A percentile compares a stretch with the other conserved stretches of the same genome.
These are phyloP conservation scores for Yarrowia galli DNA, from an alignment of 1,139 yeast species.

Conservation along the genomic window DNA sequence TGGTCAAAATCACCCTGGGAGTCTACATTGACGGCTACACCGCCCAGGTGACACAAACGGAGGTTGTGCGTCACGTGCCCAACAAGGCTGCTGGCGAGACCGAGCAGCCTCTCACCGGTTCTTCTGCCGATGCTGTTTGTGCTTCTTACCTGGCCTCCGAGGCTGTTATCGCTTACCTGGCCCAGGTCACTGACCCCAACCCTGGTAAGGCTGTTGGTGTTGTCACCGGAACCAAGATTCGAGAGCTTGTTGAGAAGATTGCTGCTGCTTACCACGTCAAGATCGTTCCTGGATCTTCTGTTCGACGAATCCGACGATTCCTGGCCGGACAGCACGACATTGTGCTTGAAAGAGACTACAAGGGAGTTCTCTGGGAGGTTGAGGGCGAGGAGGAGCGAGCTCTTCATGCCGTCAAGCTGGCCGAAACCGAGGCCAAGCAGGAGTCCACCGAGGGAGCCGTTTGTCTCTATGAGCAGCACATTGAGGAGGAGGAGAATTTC, in stretches of 20 bases:
- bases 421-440: constrained; percentile 42
- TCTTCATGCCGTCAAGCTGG: constrained; percentile 49
- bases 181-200: constrained; percentile 76
- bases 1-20: constrained; percentile 82
- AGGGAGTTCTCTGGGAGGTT: constrained; percentile 93
- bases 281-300: constrained; percentile 90
- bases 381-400: constrained; percentile 74
- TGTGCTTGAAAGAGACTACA: constrained; percentile 89
- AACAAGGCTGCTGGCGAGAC: constrained; percentile 56
- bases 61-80: constrained; percentile 65
- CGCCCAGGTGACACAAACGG: constrained; percentile 81
- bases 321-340: constrained; percentile 94
- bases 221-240: constrained; percentile 72
- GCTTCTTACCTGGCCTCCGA: constrained; percentile 91
- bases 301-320: constrained; percentile 89
- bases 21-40: constrained; percentile 96
- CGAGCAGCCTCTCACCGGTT: constrained; percentile 79
- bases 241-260: constrained; percentile 78
- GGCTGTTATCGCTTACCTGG: constrained; percentile 76
- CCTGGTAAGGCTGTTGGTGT: constrained; percentile 51
- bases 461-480: constrained; percentile 40
- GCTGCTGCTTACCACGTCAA: constrained; percentile 82
- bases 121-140: constrained; percentile 85
- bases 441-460: constrained; percentile 38
- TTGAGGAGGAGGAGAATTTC: constrained; percentile 57